Percentiles rank a stretch among this genome's conserved stretches.
Evolutionary conservation across 352 stramenopile species (phyloP).

Genomic region (Phytophthora ramorum): DNA sequence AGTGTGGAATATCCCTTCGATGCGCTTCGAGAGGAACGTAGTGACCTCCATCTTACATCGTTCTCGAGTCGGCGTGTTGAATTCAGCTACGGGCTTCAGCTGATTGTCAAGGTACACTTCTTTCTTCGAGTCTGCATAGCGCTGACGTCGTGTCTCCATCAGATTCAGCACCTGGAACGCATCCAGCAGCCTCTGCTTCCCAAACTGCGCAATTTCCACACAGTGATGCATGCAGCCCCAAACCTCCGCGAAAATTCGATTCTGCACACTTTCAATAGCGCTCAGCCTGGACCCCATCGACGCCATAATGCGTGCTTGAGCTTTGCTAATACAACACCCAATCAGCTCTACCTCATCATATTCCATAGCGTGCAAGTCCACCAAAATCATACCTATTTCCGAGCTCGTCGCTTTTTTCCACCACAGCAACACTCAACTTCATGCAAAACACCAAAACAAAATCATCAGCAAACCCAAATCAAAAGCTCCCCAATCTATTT

Average conservation of each 20-base stretch:
- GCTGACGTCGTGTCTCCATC: slow-evolving; percentile 71
- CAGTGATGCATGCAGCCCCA: slow-evolving; percentile 87
- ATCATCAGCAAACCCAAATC: background rate
- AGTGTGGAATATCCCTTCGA: slow-evolving; percentile 71
- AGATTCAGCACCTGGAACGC: slow-evolving; percentile 81
- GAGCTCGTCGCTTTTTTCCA: slow-evolving; percentile 78
- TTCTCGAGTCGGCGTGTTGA: slow-evolving; percentile 55
- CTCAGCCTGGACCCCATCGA: slow-evolving; percentile 73
- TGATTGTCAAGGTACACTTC: slow-evolving; percentile 74
- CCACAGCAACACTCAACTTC: slow-evolving; percentile 60
- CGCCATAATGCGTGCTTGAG: slow-evolving; percentile 68
- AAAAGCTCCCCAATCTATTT: background rate
- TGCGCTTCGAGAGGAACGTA: slow-evolving; percentile 56
- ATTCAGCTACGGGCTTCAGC: slow-evolving; percentile 49
- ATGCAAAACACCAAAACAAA: slow-evolving; percentile 2
- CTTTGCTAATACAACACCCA: slow-evolving; percentile 46
- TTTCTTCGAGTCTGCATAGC: slow-evolving; percentile 60
- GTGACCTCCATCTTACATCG: slow-evolving; percentile 71
- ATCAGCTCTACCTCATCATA: background rate
- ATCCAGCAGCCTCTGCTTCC: slow-evolving; percentile 66
- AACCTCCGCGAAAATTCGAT: slow-evolving; percentile 75
- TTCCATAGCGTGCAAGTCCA: background rate
- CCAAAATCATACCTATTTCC: slow-evolving; percentile 52
- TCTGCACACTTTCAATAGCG: slow-evolving; percentile 63
- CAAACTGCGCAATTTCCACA: slow-evolving; percentile 83